These are phyloP conservation scores for Aspergillus aculeatus DNA, from an alignment of 2,329 filamentous ascomycete species.

Conservation along the genomic window DNA sequence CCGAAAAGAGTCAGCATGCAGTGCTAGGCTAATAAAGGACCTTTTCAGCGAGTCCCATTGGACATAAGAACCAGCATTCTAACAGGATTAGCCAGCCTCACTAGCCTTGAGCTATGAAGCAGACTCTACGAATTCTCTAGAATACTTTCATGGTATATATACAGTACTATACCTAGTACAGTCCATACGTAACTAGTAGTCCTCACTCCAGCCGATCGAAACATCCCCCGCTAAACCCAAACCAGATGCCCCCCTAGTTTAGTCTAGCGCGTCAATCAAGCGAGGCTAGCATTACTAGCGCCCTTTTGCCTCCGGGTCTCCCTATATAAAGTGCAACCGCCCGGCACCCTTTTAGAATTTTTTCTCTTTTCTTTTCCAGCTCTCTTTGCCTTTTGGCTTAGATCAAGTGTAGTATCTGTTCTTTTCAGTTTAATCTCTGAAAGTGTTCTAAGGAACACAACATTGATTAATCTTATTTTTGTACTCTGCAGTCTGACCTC, in stretches of 20 bases:
- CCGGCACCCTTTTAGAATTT: conserved; percentile 27
- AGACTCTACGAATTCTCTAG: too few species aligned
- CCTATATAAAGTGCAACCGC: conserved; percentile 9
- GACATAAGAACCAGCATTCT: too few species aligned
- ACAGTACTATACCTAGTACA: too few species aligned
- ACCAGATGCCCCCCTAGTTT: neutral
- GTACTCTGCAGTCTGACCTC: conserved; percentile 54
- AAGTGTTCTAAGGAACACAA: conserved; percentile 70
- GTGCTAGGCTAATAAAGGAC: too few species aligned
- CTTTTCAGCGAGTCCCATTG: too few species aligned
- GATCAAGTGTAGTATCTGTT: conserved; percentile 96
- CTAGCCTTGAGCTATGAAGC: too few species aligned
- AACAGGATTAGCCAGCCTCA: too few species aligned
- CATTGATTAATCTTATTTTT: conserved; percentile 85
- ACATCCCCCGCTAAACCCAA: neutral
- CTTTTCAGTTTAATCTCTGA: conserved; percentile 97
- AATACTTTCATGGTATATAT: too few species aligned
- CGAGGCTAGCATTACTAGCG: conserved; percentile 12
- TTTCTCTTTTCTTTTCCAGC: conserved; percentile 47
- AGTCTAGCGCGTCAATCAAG: conserved; percentile 6
- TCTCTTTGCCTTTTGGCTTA: conserved; percentile 64
- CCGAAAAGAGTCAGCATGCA: too few species aligned
- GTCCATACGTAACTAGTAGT: too few species aligned
- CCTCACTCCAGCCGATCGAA: neutral
- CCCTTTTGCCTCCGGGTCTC: neutral